A percentile compares a stretch with the other conserved stretches of the same genome.
Conservation (phyloP, 129 eudicot species). For the Calendula officinalis region DNA sequence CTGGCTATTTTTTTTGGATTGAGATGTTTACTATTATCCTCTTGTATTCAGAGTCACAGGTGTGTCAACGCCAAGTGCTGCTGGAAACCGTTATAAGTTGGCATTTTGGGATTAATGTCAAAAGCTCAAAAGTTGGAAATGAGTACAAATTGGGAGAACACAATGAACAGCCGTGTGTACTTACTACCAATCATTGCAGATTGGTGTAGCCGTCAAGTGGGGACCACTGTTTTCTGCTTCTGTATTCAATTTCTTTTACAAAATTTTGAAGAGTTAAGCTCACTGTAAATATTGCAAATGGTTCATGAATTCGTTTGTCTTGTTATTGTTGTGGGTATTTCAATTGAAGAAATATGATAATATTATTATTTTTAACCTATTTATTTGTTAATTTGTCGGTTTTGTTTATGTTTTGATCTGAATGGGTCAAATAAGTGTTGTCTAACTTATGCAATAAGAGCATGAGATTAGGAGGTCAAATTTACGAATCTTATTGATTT, state of each 20-base stretch:
- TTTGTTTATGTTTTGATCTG: not conserved
- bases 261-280: constrained; percentile 7
- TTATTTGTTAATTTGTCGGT: not conserved
- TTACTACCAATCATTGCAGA: constrained; percentile 3
- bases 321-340: not conserved
- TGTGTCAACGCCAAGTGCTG: constrained; percentile 18
- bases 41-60: constrained; percentile 13
- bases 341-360: not conserved
- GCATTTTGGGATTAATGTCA: constrained; percentile 10
- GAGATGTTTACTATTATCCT: constrained; percentile 10
- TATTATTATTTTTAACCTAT: not conserved
- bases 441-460: too few relatives aligned
- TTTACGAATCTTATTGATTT: too few relatives aligned
- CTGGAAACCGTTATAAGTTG: constrained; percentile 12
- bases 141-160: constrained; percentile 12
- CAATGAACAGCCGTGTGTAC: not conserved
- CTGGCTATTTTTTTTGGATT: constrained; percentile 2
- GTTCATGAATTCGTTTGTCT: not conserved
- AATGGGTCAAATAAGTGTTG: not conserved
- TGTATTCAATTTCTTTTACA: constrained; percentile 10
- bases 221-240: constrained; percentile 8
- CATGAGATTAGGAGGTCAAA: too few relatives aligned
- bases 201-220: constrained; percentile 11
- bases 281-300: constrained; percentile 6
- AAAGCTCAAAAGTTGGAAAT: constrained; percentile 12